Conservation (phyloP, 176 grass and related monocot species). For the Oryza brachyantha region DNA sequence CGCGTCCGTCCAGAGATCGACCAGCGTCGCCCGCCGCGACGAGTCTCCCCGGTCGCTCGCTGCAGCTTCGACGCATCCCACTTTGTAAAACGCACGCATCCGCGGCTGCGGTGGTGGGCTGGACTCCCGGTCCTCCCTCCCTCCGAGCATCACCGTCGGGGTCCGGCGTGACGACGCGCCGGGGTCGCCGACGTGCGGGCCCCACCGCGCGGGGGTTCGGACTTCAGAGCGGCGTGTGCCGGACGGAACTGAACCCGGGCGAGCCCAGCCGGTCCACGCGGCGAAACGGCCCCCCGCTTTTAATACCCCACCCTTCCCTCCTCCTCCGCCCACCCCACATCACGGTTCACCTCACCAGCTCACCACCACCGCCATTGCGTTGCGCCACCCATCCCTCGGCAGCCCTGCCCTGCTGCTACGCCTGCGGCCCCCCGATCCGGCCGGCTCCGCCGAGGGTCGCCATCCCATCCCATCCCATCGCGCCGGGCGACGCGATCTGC, state of each 20-base stretch:
- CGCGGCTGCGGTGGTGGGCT: too few species aligned
- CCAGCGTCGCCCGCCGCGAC: too few species aligned
- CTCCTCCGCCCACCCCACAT: neutral
- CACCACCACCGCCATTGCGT: neutral
- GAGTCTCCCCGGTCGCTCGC: too few species aligned
- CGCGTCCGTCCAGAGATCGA: too few species aligned
- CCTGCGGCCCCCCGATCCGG: neutral
- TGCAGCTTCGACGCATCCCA: too few species aligned
- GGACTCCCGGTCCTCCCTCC: too few species aligned
- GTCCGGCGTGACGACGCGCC: too few species aligned
- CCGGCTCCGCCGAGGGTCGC: neutral
- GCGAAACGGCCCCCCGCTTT: neutral
- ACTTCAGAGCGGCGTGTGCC: neutral
- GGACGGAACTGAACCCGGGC: neutral
- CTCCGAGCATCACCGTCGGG: too few species aligned
- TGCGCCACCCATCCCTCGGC: neutral
- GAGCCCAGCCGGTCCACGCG: slow-evolving; percentile 12
- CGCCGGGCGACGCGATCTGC: too few species aligned
- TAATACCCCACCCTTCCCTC: neutral
- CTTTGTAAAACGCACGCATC: too few species aligned
- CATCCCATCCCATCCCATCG: too few species aligned
- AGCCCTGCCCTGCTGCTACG: too few species aligned
- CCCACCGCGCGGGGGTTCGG: neutral
- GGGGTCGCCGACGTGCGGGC: neutral
- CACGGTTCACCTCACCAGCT: neutral